Percentiles rank a stretch among this genome's conserved stretches.
Evolutionary conservation across 768 basidiomycete species (phyloP).

Genomic region (Suillus bovinus): DNA sequence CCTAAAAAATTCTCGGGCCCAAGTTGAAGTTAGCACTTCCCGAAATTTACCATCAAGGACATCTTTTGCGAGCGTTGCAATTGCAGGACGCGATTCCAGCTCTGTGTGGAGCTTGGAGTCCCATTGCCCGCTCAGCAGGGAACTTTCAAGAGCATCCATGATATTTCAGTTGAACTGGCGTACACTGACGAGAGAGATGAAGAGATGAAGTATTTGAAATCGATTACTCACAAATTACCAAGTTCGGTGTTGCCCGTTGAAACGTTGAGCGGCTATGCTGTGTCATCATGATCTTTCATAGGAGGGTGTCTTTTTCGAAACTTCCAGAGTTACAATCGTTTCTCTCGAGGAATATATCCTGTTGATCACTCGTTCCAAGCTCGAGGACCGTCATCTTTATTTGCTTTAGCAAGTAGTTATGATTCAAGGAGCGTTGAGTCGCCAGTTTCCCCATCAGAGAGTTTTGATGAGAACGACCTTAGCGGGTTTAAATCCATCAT

Average conservation of each 20-base stretch:
- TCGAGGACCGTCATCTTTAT: too few relatives aligned
- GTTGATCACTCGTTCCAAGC: neutral
- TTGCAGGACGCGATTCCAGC: conserved; percentile 22
- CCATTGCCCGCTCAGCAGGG: conserved; percentile 56
- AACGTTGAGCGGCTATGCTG: too few relatives aligned
- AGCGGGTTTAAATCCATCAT: neutral
- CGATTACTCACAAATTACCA: neutral
- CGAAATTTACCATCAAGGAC: conserved; percentile 63
- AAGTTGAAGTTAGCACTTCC: conserved; percentile 47
- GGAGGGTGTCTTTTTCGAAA: too few relatives aligned
- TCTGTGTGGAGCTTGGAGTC: conserved; percentile 24
- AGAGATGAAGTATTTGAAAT: conserved; percentile 1
- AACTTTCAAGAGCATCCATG: conserved; percentile 47
- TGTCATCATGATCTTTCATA: too few relatives aligned
- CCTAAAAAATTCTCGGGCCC: conserved; percentile 43
- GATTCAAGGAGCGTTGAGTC: neutral
- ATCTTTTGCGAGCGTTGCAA: conserved; percentile 46
- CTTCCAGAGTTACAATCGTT: neutral
- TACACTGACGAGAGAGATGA: neutral
- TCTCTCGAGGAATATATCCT: neutral
- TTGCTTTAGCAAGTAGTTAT: too few relatives aligned
- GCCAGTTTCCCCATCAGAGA: too few relatives aligned
- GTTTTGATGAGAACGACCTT: too few relatives aligned
- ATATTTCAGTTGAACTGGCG: conserved; percentile 4
- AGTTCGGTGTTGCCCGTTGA: conserved; percentile 1